Percentiles rank a stretch among this genome's conserved stretches.
phyloP scores from a whole-genome alignment of 2,329 filamentous ascomycete species.

The Aspergillus pseudoglaucus region DNA sequence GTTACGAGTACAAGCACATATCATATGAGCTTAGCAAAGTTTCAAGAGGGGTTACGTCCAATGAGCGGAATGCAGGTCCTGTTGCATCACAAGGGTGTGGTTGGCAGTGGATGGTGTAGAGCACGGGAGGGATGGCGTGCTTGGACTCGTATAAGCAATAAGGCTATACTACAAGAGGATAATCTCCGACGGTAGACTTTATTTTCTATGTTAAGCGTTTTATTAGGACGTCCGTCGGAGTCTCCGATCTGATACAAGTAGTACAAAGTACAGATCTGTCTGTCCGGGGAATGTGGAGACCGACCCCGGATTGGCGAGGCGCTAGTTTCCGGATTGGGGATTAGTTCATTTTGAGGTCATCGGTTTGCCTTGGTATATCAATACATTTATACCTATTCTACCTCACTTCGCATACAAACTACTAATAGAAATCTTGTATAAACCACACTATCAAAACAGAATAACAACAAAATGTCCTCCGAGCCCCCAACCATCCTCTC shows the following conservation, averaged over 20 bases:
- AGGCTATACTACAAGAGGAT: too few species aligned
- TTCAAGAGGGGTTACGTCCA: too few species aligned
- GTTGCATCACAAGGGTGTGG: background rate
- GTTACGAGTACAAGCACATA: too few species aligned
- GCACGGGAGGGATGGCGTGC: background rate
- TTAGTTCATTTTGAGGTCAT: background rate
- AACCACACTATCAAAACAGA: background rate
- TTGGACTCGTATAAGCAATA: background rate
- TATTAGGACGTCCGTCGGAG: too few species aligned
- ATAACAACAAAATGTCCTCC: conserved; percentile 1
- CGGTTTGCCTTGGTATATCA: background rate
- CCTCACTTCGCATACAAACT: too few species aligned
- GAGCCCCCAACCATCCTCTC: conserved; percentile 4
- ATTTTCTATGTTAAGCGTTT: too few species aligned
- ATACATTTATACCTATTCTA: background rate
- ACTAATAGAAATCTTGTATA: too few species aligned
- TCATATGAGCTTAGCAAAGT: too few species aligned
- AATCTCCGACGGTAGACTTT: too few species aligned
- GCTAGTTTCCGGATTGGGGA: background rate
- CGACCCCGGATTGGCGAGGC: background rate
- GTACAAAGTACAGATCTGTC: background rate
- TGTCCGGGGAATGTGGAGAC: background rate
- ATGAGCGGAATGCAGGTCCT: too few species aligned
- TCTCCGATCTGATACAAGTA: too few species aligned
- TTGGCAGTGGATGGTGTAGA: background rate